phyloP scores from a whole-genome alignment of 1,139 yeast genomes.

The Geotrichum candidum region DNA sequence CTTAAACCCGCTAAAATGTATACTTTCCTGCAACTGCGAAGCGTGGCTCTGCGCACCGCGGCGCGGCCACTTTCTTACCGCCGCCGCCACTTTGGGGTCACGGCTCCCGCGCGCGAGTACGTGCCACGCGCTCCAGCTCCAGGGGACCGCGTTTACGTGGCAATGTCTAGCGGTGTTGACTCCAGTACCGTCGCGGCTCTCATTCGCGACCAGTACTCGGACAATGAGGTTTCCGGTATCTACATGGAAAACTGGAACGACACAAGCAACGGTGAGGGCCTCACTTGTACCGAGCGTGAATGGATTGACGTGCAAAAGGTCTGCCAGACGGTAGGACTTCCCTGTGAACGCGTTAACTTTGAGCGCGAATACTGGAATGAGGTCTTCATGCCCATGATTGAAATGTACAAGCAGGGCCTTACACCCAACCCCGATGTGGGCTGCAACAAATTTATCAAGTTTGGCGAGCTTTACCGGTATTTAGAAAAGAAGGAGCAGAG shows the following conservation, averaged over 20 bases:
- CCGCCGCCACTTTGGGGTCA: not conserved
- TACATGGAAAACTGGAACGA: slow-evolving; percentile 89
- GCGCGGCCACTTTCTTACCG: too few species aligned
- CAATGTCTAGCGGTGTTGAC: slow-evolving; percentile 97
- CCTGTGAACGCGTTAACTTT: slow-evolving; percentile 72
- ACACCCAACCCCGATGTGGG: slow-evolving; percentile 96
- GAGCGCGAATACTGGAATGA: slow-evolving; percentile 89
- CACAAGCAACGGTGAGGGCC: too few species aligned
- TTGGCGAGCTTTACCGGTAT: slow-evolving; percentile 65
- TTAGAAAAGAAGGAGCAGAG: slow-evolving; percentile 10
- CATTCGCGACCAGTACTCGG: slow-evolving; percentile 44
- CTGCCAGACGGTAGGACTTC: slow-evolving; percentile 54
- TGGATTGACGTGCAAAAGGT: slow-evolving; percentile 78
- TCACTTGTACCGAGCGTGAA: slow-evolving; percentile 56
- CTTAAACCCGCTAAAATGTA: too few species aligned
- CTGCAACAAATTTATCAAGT: slow-evolving; percentile 79
- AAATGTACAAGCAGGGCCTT: slow-evolving; percentile 57
- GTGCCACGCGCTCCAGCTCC: not conserved
- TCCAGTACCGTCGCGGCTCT: slow-evolving; percentile 85
- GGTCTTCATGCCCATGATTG: slow-evolving; percentile 89
- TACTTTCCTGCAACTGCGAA: too few species aligned
- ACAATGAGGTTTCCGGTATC: slow-evolving; percentile 58
- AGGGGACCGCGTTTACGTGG: slow-evolving; percentile 63
- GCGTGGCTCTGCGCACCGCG: too few species aligned
- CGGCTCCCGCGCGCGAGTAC: not conserved